Conservation (phyloP, 768 basidiomycete species). For the Podaxis carcinomalis region DNA sequence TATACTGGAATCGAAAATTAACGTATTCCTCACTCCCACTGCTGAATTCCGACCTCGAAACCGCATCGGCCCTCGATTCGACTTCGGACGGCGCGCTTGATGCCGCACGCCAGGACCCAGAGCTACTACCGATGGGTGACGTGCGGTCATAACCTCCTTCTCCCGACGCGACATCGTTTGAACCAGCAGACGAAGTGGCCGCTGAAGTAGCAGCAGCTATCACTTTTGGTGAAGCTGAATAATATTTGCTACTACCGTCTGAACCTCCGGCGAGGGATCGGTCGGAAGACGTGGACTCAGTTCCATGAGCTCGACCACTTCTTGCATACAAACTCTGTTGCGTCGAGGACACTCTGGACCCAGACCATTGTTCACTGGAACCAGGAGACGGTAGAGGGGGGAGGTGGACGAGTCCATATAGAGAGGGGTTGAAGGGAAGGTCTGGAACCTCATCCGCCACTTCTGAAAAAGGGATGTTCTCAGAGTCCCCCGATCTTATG, state of each 20-base stretch:
- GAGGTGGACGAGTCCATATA: conserved; percentile 38
- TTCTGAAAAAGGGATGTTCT: conserved; percentile 12
- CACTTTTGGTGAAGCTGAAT: neutral
- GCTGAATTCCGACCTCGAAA: conserved; percentile 16
- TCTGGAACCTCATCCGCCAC: conserved; percentile 10
- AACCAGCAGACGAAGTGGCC: neutral
- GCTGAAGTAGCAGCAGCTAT: neutral
- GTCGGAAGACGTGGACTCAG: neutral
- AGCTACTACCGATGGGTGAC: neutral
- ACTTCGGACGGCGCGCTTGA: neutral
- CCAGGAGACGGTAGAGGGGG: conserved; percentile 26
- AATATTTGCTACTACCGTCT: neutral
- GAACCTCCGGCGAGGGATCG: neutral
- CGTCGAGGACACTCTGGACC: conserved; percentile 9
- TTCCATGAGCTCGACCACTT: neutral
- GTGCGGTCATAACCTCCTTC: neutral
- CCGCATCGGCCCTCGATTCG: neutral
- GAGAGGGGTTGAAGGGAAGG: conserved; percentile 34
- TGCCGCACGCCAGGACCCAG: neutral
- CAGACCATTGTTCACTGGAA: neutral
- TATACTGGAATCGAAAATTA: conserved; percentile 64
- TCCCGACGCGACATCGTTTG: neutral
- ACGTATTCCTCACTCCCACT: conserved; percentile 27
- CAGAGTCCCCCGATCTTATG: neutral
- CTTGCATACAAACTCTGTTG: conserved; percentile 11